Percentiles rank a stretch among this genome's conserved stretches.
Conservation (phyloP, 805 yeast species). For the Diddensiella caesifluorescens region DNA sequence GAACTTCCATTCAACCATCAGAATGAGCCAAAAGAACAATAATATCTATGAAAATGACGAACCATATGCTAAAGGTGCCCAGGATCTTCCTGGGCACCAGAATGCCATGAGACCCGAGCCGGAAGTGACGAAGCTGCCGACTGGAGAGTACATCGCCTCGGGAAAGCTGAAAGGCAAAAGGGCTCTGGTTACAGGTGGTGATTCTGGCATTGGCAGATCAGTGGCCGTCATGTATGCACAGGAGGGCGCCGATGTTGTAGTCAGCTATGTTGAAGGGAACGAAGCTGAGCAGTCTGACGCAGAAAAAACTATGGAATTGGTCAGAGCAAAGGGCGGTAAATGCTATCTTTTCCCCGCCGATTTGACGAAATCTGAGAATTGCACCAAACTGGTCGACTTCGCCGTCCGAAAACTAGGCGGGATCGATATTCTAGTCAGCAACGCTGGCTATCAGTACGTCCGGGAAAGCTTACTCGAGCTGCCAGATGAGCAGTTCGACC, state of each 20-base stretch:
- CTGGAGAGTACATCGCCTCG: constrained; percentile 1
- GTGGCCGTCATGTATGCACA: constrained; percentile 3
- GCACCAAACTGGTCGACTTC: neutral
- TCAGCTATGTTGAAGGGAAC: neutral
- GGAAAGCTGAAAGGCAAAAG: constrained; percentile 2
- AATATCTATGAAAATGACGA: neutral
- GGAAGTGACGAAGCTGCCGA: neutral
- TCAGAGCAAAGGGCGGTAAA: neutral
- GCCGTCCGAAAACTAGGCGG: constrained; percentile 3
- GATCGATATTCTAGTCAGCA: neutral
- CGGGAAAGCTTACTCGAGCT: neutral
- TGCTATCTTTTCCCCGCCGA: constrained; percentile 1
- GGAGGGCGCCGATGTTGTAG: constrained; percentile 1
- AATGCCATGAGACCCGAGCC: constrained; percentile 1
- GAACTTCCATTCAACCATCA: too few species aligned
- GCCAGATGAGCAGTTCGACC: constrained; percentile 3
- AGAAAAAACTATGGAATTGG: neutral
- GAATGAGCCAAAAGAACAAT: too few species aligned
- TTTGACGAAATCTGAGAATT: neutral
- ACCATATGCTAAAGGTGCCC: neutral
- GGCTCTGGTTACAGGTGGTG: constrained; percentile 5
- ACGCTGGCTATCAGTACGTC: constrained; percentile 1
- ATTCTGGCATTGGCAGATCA: constrained; percentile 3
- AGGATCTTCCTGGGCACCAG: constrained; percentile 2
- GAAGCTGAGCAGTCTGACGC: neutral